Evolutionary conservation across 768 basidiomycete genomes (phyloP).

Genomic region (Lyophyllum semitale): DNA sequence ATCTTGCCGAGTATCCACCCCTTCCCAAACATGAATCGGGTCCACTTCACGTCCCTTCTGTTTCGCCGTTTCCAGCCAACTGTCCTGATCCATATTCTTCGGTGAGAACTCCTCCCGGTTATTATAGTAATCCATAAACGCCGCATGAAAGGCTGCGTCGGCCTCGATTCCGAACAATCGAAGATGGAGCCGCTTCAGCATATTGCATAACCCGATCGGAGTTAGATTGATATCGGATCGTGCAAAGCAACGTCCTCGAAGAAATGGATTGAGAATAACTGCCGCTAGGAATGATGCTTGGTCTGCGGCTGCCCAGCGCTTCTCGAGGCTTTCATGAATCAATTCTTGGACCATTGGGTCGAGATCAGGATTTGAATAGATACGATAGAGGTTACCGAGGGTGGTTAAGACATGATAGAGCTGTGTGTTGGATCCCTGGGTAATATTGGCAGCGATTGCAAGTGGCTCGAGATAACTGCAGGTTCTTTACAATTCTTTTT

Average conservation of each 20-base stretch:
- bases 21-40: conserved; percentile 19
- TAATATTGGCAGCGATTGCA: conserved; percentile 35
- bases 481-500: not conserved
- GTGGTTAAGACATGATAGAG: too few relatives aligned
- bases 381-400: too few relatives aligned
- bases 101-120: conserved; percentile 8
- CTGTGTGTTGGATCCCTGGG: too few relatives aligned
- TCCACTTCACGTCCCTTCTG: conserved; percentile 13
- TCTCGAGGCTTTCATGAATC: conserved; percentile 19
- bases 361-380: too few relatives aligned
- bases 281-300: conserved; percentile 25
- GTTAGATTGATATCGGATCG: not conserved
- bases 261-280: conserved; percentile 14
- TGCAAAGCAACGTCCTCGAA: not conserved
- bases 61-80: not conserved
- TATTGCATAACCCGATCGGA: conserved; percentile 1
- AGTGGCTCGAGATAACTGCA: conserved; percentile 33
- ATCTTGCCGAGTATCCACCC: conserved; percentile 12
- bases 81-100: conserved; percentile 2
- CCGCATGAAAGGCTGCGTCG: not conserved
- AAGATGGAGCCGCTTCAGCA: conserved; percentile 4
- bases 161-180: conserved; percentile 2
- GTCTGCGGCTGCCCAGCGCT: conserved; percentile 21
- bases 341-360: too few relatives aligned
- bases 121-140: conserved; percentile 11